phyloP scores from a whole-genome alignment of 2,329 filamentous ascomycete species.

The Microdochium nivale region DNA sequence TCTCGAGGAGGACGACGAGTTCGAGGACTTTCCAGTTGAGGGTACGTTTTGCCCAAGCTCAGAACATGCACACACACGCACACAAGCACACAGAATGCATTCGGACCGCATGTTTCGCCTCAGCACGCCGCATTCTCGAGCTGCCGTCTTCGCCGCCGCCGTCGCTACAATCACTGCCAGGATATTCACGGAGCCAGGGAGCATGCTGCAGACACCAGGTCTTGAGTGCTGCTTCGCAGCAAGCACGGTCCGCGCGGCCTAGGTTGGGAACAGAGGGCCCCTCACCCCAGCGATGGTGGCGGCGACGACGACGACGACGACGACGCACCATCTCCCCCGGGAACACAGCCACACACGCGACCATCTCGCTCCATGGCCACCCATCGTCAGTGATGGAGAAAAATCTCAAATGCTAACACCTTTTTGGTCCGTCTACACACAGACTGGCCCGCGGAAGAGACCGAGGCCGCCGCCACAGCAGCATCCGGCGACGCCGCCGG shows the following conservation, averaged over 20 bases:
- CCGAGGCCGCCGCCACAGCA: constrained; percentile 51
- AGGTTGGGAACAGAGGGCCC: too few relatives aligned
- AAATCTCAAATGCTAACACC: not conserved
- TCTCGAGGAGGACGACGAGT: constrained; percentile 96
- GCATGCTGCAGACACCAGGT: too few relatives aligned
- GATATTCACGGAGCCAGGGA: too few relatives aligned
- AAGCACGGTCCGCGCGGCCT: too few relatives aligned
- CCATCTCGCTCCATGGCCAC: not conserved
- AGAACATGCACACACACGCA: too few relatives aligned
- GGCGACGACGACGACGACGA: too few relatives aligned
- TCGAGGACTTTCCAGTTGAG: constrained; percentile 96
- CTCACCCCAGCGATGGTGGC: too few relatives aligned
- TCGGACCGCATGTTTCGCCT: not conserved
- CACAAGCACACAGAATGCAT: not conserved
- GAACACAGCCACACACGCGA: too few relatives aligned
- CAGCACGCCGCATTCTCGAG: not conserved
- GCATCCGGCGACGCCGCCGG: constrained; percentile 40
- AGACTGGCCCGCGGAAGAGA: constrained; percentile 94
- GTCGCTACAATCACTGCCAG: not conserved
- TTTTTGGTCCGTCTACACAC: constrained; percentile 1
- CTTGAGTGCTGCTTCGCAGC: too few relatives aligned
- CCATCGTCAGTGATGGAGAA: not conserved
- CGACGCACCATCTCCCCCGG: too few relatives aligned
- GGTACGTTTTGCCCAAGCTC: constrained; percentile 42
- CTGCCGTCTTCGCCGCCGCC: not conserved